Base-by-base conservation (phyloP, 2,329 filamentous ascomycete species). In the Hypoxylon sp. region DNA sequence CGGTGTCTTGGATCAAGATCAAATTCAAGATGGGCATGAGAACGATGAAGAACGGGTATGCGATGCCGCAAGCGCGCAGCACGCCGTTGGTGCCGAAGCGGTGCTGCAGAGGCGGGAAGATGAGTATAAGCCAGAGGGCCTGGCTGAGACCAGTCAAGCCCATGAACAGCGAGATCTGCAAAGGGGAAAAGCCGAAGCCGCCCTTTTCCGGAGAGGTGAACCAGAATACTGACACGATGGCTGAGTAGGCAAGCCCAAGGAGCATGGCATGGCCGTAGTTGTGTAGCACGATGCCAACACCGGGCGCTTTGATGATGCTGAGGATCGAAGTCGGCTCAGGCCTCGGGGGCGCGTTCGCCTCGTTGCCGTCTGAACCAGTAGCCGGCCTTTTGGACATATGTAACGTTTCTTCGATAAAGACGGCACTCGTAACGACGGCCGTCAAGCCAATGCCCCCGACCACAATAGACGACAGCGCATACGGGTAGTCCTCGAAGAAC, bases 181-280 rank as follows among this genome's bases (percentile, higher is more conserved):
- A 69, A 0, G 88, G 77, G 0, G 79, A 74, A 71, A 92, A 88
- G 2, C 80, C 83, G 43, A 87, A 82, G 0, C 91, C 91, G 27
- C 90, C 90, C 0, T 88, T 78, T 0, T 69, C 4, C 4, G 88
- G 66, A 2, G 81, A 78, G 0, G 87, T 91, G 73, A 82, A 92
- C 75, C 86, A 86, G 70, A 87, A 88, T 1, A 93, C 81, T 0
- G 89, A 87, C 1, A 83, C 70, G 33, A 92, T 78, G 53, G 89
- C 88, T 0, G 90, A 93, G 72, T 88, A 93, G 1, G 85, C 81
- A 60, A 89, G 86, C 0, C 85, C 89, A 3, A 93, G 81, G 2
- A 91, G 72, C 81, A 88, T 87, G 35, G 86, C 79, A 69, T 90
- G 84, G 1, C 79, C 81, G 70, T 88, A 91, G 35, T 87, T 77